These are phyloP conservation scores for Achaetomiella virescens DNA, from an alignment of 495 filamentous ascomycete species.

Conservation along the genomic window DNA sequence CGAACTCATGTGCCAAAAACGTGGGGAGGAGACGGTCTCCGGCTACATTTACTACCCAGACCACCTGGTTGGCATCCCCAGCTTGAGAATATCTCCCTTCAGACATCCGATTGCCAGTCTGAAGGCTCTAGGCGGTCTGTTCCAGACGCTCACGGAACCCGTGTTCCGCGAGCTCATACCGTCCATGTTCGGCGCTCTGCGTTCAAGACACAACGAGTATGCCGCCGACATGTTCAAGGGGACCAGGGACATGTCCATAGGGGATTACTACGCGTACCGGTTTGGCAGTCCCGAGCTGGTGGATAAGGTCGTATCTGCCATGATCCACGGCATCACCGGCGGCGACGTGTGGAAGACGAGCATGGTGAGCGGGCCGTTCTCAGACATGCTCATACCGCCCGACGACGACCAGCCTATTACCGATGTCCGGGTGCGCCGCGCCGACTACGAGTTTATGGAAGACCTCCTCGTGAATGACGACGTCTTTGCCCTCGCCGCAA, in stretches of 20 bases:
- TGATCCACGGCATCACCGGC: slow-evolving; percentile 91
- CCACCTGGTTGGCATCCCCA: slow-evolving; percentile 68
- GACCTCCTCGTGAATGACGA: not conserved
- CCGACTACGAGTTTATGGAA: slow-evolving; percentile 3
- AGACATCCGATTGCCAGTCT: not conserved
- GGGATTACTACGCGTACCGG: slow-evolving; percentile 56
- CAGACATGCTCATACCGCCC: not conserved
- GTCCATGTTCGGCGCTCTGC: slow-evolving; percentile 33
- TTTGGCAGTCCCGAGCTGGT: slow-evolving; percentile 50
- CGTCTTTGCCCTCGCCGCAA: slow-evolving; percentile 3
- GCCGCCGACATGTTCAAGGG: not conserved
- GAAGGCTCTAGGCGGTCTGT: not conserved
- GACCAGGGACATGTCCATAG: slow-evolving; percentile 60
- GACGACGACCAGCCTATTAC: not conserved
- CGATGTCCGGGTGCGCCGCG: not conserved
- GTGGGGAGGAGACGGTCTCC: slow-evolving; percentile 44
- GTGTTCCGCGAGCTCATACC: slow-evolving; percentile 49
- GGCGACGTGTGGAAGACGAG: slow-evolving; percentile 82
- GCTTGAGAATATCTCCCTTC: slow-evolving; percentile 12
- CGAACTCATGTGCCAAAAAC: slow-evolving; percentile 46
- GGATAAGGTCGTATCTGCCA: slow-evolving; percentile 69
- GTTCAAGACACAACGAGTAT: slow-evolving; percentile 1
- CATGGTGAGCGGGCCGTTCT: slow-evolving; percentile 44
- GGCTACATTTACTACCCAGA: slow-evolving; percentile 94
- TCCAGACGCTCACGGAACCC: slow-evolving; percentile 44